Evolutionary conservation across 2,329 filamentous ascomycete genomes (phyloP), one percentile per base, ranked within the genome.

Genomic region (Monosporascus ibericus): DNA sequence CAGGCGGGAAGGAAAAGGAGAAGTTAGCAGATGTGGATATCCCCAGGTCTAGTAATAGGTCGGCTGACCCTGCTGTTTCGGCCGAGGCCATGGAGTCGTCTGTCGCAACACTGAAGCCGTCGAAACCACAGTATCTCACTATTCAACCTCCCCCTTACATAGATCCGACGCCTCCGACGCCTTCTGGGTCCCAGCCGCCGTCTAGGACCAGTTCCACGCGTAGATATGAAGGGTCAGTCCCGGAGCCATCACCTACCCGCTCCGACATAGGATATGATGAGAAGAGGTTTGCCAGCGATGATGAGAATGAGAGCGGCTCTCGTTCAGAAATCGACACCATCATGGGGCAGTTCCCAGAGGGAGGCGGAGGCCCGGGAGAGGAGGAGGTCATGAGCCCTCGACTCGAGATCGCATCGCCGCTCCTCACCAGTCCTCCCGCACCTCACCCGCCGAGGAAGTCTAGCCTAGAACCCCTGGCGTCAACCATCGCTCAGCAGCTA

Each of bases 321-420:
- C 82, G 84, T 54, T 86, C 87, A 6, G 94, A 99, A 72, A 96
- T 99, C 55, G 90, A 96, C 71, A 95, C 82, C 66, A 97, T 99
- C 68, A 97, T 99, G 90, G 90, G 90, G 57, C 94, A 97, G 70
- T 97, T 97, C 62, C 86, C 87, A 60, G 85, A 89, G 64, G 83
- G 83, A 48, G 83, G 83, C 27, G 83, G 84, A 49, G 88, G 85
- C 0, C 87, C 85, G 2, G 86, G 79, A 5, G 84, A 81, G 55
- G 86, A 92, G 48, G 90, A 95, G 68, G 90, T 96, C 65, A 95
- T 96, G 90, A 96, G 91, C 56, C 91, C 91, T 5, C 81, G 90
- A 30, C 71, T 95, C 44, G 91, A 92, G 68, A 80, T 92, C 54
- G 83, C 90, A n/a, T 87, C 87, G 30, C 90, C 92, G 6, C 79